Base-by-base conservation (phyloP, 495 filamentous ascomycete species). In the Podospora fimiseda region DNA sequence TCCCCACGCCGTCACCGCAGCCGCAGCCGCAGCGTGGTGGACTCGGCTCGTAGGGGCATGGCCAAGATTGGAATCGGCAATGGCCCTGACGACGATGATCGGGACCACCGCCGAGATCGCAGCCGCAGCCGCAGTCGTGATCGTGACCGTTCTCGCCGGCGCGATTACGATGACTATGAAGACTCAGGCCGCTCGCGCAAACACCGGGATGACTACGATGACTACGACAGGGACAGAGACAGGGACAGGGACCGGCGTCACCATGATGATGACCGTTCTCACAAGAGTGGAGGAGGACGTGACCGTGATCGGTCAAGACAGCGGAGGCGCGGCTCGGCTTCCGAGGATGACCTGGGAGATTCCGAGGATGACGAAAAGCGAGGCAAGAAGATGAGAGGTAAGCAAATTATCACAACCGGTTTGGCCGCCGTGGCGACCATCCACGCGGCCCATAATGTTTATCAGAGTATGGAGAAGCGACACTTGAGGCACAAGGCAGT, bases 341-440 rank as follows among this genome's bases (percentile, higher is more conserved):
- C 72, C 43, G 70, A 74, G 58, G 78, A 76, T 59, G 79, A 81
- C 65, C 70, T 84, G 52, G 85, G 83, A 56, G 81, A 82, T 64
- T 89, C 85, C 68, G 83, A 85, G 59, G 87, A 89, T 60, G 87
- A 95, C 65, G 83, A 85, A 61, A 80, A 84, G 60, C 73, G 78
- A 55, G 75, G 77, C 20, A 90, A 83, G 71, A 89, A 90, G 67
- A 80, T 92, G 78, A 82, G 81, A 75, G 82, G 85, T 69, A 92
- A 94, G 69, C 85, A 90, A 77, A 67, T 91, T 62, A 60, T 95
- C 54, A 90, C 89, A 43, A 83, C 88, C 43, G 88, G 90, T 39
- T 69, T 96, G 58, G 90, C 90, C 27, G 85, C 85, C 48, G 85
- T 94, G 53, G 90, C 90, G 50, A 93, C 90, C 36, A 89, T 95